Base-by-base conservation (phyloP, 2,329 filamentous ascomycete species). In the Aspergillus novoparasiticus region DNA sequence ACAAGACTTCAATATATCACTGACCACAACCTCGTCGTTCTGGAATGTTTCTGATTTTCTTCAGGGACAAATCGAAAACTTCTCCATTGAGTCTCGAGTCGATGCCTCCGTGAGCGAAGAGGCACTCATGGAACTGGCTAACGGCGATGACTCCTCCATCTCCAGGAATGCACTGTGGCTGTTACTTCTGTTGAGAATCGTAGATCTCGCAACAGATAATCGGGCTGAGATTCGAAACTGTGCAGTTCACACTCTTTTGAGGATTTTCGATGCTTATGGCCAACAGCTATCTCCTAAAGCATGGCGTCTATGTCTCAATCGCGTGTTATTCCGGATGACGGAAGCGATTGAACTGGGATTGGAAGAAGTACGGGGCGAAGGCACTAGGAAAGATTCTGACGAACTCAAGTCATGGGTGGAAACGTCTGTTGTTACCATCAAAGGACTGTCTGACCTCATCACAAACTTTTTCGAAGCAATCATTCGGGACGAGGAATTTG, bases 41-140 rank as follows among this genome's bases (percentile, higher is more conserved):
- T 97, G 94, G 93, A 94, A 94, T 59, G 86, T 97, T 9, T 97
- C 94, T 0, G 94, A 97, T 76, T 95, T 94, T 67, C 83, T 98
- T 23, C 84, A 87, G 61, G 78, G 79, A 9, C 80, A 82, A 43
- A 81, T 81, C 56, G 79, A 82, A 26, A 70, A 74, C 14, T 78
- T 78, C 57, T 77, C 72, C 2, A 73, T 79, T 57, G 76, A 78
- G 59, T 70, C 68, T 14, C 72, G 77, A 58, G 70, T 80, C 41
- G 76, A 79, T 64, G 69, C 74, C 80, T 83, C 64, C 72, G 84
- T 64, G 79, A 87, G 69, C 6, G 88, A 90, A 59, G 79, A 87
- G 9, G 81, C 84, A 19, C 75, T 91, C 2, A 78, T 84, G 1
- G 78, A 82, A 46, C 83, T 88, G 57, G 89, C 91, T 2, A 84